Evolutionary conservation across 2,329 filamentous ascomycete genomes (phyloP).

Genomic region (Dactylellina sp.): DNA sequence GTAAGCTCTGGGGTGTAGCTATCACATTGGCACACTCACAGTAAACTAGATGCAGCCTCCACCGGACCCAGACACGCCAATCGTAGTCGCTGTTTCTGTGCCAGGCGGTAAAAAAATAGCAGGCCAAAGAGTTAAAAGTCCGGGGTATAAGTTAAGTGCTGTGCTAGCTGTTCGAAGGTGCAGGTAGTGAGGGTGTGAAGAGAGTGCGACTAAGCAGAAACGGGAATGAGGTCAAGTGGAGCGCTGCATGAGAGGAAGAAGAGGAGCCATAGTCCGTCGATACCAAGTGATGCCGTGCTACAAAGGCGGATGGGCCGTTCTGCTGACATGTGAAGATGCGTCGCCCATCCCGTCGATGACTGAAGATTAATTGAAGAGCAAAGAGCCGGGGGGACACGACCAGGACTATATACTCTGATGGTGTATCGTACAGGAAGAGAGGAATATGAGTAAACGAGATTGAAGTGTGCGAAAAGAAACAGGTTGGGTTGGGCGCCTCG

Average conservation of each 20-base stretch:
- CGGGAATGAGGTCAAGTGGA: slow-evolving; percentile 56
- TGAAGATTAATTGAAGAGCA: slow-evolving; percentile 20
- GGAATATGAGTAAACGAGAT: too few species aligned
- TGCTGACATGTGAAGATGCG: slow-evolving; percentile 43
- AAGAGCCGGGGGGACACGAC: background rate
- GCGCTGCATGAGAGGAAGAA: slow-evolving; percentile 47
- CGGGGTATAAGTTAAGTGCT: slow-evolving; percentile 24
- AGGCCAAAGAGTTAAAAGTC: slow-evolving; percentile 12
- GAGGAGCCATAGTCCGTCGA: slow-evolving; percentile 20
- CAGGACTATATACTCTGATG: background rate
- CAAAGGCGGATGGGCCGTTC: slow-evolving; percentile 14
- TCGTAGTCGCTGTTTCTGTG: background rate
- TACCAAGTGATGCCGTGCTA: slow-evolving; percentile 23
- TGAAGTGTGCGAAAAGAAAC: background rate
- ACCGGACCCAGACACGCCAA: background rate
- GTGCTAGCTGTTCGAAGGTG: background rate
- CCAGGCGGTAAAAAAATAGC: background rate
- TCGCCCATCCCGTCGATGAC: slow-evolving; percentile 9
- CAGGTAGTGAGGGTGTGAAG: slow-evolving; percentile 1
- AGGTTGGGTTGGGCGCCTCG: slow-evolving; percentile 16
- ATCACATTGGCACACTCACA: slow-evolving; percentile 30
- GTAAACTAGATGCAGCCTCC: background rate
- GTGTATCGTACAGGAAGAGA: too few species aligned
- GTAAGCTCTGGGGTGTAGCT: slow-evolving; percentile 12
- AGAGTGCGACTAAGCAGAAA: slow-evolving; percentile 42